Base-by-base conservation (phyloP, 1,284 basidiomycete species). In the Thecaphora thlaspeos region DNA sequence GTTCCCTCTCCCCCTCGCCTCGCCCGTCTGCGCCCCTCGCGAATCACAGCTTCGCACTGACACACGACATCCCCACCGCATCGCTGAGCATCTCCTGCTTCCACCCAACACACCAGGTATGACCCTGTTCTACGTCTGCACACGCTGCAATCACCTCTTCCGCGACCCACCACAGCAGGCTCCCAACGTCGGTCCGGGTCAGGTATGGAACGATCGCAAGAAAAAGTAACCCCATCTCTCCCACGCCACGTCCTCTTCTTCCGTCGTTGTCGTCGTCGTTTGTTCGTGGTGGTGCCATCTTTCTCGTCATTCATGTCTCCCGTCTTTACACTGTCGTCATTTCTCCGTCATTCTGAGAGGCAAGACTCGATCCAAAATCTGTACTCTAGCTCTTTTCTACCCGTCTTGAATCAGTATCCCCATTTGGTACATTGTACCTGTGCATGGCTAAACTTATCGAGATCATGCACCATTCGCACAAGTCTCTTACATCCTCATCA, bases 41-140 rank as follows among this genome's bases (percentile, higher is more conserved):
- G 7, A 19, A 19, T 17, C 34, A n/a, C 3, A 17, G 17, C 17
- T 41, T 11, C 15, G 9, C 19, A 2, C 18, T 14, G 10, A 23
- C 24, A 11, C 30, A 32, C n/a, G n/a, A 42, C 46, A 21, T 8
- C 46, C 19, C 22, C 38, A 39, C 37, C n/a, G 10, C 8, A 15
- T 9, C 38, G 3, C 19, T 23, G 28, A 18, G 2, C 34, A n/a
- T n/a, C 26, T 28, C 26, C 26, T 11, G 26, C 26, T 28, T 11
- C 7, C 26, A 28, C 26, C n/a, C n/a, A n/a, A n/a, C n/a, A n/a
- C n/a, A n/a, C n/a, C 47, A 56, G 52, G 51, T 41, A 76, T 76
- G 73, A 76, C 69, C 40, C 54, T 73, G 17, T 76, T 76, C 61
- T 76, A 73, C 48, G 72, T 75, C 12, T 76, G 74, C 50, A 68